A percentile compares a stretch with the other conserved stretches of the same genome.
These are phyloP conservation scores for Cystoderma amianthinum DNA, from an alignment of 768 basidiomycete species.

Conservation along the genomic window DNA sequence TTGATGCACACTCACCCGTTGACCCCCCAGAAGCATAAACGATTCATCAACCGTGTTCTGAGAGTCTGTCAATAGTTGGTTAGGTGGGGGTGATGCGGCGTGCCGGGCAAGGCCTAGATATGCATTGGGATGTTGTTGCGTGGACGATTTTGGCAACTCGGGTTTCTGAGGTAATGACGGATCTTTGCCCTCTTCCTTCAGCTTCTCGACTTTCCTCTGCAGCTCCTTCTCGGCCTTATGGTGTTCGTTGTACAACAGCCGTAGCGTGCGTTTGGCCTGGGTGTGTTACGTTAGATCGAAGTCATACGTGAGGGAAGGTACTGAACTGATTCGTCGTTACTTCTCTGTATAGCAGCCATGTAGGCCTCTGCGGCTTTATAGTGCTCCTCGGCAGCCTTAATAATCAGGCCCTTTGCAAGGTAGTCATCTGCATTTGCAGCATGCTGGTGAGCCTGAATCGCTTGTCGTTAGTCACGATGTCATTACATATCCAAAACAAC, in stretches of 20 bases:
- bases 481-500: too few relatives aligned
- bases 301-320: neutral
- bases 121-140: slow-evolving; percentile 21
- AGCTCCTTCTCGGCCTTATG: slow-evolving; percentile 64
- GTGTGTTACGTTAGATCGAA: neutral
- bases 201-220: slow-evolving; percentile 62
- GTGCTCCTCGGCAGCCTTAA: slow-evolving; percentile 71
- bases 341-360: slow-evolving; percentile 63
- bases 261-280: slow-evolving; percentile 73
- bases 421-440: slow-evolving; percentile 77
- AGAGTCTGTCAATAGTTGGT: slow-evolving; percentile 43
- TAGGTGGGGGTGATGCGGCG: slow-evolving; percentile 39
- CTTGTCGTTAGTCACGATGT: too few relatives aligned
- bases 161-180: slow-evolving; percentile 65
- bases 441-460: slow-evolving; percentile 83
- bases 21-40: slow-evolving; percentile 78
- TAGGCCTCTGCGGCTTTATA: slow-evolving; percentile 73
- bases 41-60: slow-evolving; percentile 75
- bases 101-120: slow-evolving; percentile 26
- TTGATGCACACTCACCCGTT: slow-evolving; percentile 45
- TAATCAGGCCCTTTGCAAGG: slow-evolving; percentile 55
- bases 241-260: slow-evolving; percentile 73
- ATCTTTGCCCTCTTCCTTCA: slow-evolving; percentile 73
- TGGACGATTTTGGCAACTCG: slow-evolving; percentile 17
- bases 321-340: slow-evolving; percentile 65